Evolutionary conservation across 495 filamentous ascomycete species (phyloP), one percentile per base, ranked within the genome.

Genomic region (Evernia prunastri): DNA sequence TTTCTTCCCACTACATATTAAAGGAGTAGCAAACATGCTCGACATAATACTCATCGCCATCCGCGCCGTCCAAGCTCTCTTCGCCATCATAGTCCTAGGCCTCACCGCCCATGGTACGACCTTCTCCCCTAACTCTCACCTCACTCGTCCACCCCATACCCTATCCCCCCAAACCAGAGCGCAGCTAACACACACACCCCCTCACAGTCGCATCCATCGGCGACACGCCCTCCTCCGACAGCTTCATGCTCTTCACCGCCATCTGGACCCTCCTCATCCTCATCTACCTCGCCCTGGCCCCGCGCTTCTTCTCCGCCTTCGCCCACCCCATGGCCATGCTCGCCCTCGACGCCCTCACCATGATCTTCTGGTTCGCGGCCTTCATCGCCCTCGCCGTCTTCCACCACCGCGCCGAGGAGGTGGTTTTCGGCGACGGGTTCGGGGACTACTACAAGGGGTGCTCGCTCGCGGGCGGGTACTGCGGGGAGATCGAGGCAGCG

Each of bases 361-460:
- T 86, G 81, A 80, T 94, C 35, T 94, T 93, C 79, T 95, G 91
- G 91, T 91, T 96, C 72, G 85, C 87, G 0, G 90, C 89, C 29
- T 88, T 90, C 67, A 86, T 95, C 72, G 89, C 90, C 0, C 68
- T 91, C 1, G 89, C 86, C 11, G 87, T 84, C 8, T 76, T 79
- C 59, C 73, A 88, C 56, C 81, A 80, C 37, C 72, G 81, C 18
- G 59, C 81, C 4, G 61, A 54, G 2, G 12, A 23, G 61, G 68
- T 49, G 84, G 82, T 62, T 71, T 66, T 29, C n/a, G 3, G n/a
- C 0, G 54, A 57, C 35, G 43, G 20, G 13, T 49, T 20, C 1
- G n/a, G 15, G 13, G 17, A 37, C 31, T 1, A 23, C 18, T 43
- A 47, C 6, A 35, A 35, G 0, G 43, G 17, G 12, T 68, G 61